Evolutionary conservation across 2,329 filamentous ascomycete genomes (phyloP), one percentile per base, ranked within the genome.

Genomic region (Penicillium vulpinum): DNA sequence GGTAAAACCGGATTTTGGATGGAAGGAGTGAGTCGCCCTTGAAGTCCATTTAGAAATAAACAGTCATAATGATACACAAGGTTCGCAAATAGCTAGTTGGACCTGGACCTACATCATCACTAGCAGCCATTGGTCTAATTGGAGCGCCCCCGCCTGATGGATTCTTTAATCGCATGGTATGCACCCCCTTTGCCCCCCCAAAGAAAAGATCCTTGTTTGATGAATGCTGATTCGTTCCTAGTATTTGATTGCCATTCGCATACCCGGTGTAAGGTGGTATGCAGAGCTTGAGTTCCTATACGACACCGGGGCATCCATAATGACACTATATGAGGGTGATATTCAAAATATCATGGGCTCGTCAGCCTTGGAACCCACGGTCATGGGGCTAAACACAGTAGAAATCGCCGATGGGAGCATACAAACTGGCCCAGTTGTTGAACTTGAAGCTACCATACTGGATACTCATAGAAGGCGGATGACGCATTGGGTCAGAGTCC

Each of bases 1-100:
- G 47, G 47, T 15, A 21, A n/a, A 21, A 26, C n/a, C 5, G 24
- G 41, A 6, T 59, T 56, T 11, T 59, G 53, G 57, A 49, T 56
- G 22, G 48, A 53, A 47, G 57, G 40, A 18, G 21, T 49, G 21
- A 49, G 33, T 38, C 28, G 4, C 21, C 33, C 10, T 18, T 28
- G 11, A 49, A 18, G 6, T 10, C 10, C 11, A 7, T 18, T 36
- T 5, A 31, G 1, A n/a, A n/a, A 16, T 7, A 28, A n/a, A 28
- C 11, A 48, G 11, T 18, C 16, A 36, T 18, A 48, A 35, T 36
- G 11, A 48, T 13, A 36, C 16, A n/a, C 21, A 38, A 18, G 5
- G 5, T 28, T 28, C 31, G 7, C 13, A 26, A 26, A 9, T 28
- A 49, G 46, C 21, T 49, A 9, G 22, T 49, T 38, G 33, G 33